Evolutionary conservation across 495 filamentous ascomycete genomes (phyloP), one percentile per base, ranked within the genome.

Genomic region (Schizothecium vesticola): DNA sequence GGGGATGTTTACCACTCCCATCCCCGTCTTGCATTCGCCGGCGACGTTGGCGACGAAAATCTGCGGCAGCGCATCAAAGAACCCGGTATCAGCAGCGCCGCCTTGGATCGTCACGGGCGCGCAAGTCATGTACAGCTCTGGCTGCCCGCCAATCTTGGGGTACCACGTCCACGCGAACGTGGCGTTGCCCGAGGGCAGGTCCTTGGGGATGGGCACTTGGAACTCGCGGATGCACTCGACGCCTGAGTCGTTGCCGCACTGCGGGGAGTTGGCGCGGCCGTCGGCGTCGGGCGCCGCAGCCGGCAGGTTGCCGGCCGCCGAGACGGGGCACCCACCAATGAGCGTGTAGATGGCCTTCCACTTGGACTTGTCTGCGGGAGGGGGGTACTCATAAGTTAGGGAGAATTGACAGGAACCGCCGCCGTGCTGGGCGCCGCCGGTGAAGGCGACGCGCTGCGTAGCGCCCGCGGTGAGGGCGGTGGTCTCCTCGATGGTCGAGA

Each of bases 61-160:
- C 8, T 81, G 75, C 0, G 89, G 89, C 56, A 85, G 80, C 3
- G 33, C 31, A 70, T 79, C 64, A 67, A 78, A 76, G 25, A 74
- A 73, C 8, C 67, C 65, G 2, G 58, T 61, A 23, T 76, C 70
- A 19, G 68, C 69, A 5, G 70, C 58, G 33, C 85, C 80, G 55
- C 73, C 75, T 0, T 59, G 81, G 72, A 96, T 85, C 13, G 83
- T 86, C n/a, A 94, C 83, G 25, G 89, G 86, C 5, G 88, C 89
- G 67, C 93, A 97, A 82, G 92, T 91, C 82, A 94, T 94, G 84
- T 96, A 96, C 87, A 95, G 89, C 75, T 97, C 93, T 12, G 91
- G 84, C 77, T 93, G 91, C 63, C 92, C 92, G 60, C 33, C 33
- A 16, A 93, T 78, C 69, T 89, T 89, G 85, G 96, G 97, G 84